These are phyloP conservation scores for Entomortierella lignicola DNA, from an alignment of 192 early-diverging fungal genomes.

Conservation along the genomic window DNA sequence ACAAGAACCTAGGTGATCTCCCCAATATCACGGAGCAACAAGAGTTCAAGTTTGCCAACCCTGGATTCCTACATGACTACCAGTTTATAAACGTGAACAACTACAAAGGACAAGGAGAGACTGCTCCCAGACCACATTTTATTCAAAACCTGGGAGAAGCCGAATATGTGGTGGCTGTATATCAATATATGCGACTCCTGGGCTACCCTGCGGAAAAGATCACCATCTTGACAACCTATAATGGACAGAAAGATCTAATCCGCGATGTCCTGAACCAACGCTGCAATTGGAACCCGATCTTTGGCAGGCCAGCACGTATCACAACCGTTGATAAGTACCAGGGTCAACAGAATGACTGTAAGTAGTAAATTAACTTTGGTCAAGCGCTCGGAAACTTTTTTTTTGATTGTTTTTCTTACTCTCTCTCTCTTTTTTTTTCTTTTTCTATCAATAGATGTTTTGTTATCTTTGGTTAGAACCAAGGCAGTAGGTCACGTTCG, in stretches of 20 bases:
- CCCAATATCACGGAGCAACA: constrained; percentile 53
- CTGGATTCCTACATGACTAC: constrained; percentile 87
- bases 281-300: constrained; percentile 89
- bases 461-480: constrained; percentile 95
- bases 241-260: constrained; percentile 95
- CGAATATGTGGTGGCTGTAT: constrained; percentile 95
- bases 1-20: constrained; percentile 79
- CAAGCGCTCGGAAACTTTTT: neutral
- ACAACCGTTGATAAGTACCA: constrained; percentile 98
- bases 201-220: constrained; percentile 95
- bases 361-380: constrained; percentile 14
- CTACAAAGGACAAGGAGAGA: constrained; percentile 84
- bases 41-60: constrained; percentile 79
- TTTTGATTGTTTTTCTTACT: neutral
- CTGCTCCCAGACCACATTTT: constrained; percentile 86
- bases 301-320: constrained; percentile 81
- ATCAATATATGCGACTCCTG: constrained; percentile 94
- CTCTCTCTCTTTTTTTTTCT: neutral
- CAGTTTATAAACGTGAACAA: constrained; percentile 91
- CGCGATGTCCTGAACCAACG: constrained; percentile 87
- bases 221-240: constrained; percentile 95
- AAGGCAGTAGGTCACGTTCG: constrained; percentile 90
- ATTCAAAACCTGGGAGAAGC: constrained; percentile 98
- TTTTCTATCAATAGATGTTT: constrained; percentile 65
- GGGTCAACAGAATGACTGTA: constrained; percentile 94